Conservation (phyloP, 108 stramenopile species). For the Skeletonema tropicum region DNA sequence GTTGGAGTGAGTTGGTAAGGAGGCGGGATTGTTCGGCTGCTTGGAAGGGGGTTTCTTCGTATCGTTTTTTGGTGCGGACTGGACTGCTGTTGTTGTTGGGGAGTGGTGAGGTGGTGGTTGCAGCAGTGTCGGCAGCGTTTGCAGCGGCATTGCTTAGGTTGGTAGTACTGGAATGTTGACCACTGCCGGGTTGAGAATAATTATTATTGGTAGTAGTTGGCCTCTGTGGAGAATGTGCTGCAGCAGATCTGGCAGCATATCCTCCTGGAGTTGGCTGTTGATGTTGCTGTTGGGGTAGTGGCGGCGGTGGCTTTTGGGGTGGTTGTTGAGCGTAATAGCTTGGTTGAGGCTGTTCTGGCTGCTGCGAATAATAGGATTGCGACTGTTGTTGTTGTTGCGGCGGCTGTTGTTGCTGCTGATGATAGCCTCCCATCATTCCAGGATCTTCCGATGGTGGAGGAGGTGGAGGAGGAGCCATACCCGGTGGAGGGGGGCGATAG, state of each 20-base stretch:
- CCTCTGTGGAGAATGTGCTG: conserved; percentile 34
- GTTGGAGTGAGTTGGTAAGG: conserved; percentile 55
- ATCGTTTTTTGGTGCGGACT: not conserved
- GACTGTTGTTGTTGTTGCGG: conserved; percentile 18
- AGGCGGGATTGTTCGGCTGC: conserved; percentile 45
- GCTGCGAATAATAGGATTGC: conserved; percentile 16
- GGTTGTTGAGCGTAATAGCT: conserved; percentile 10
- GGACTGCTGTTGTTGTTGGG: not conserved
- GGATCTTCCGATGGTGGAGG: conserved; percentile 24
- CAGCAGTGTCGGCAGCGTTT: not conserved
- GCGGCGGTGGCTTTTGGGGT: conserved; percentile 3
- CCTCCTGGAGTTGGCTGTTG: conserved; percentile 5
- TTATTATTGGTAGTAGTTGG: conserved; percentile 15
- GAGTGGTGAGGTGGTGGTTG: not conserved
- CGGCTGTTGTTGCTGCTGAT: conserved; percentile 26
- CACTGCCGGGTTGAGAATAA: conserved; percentile 15
- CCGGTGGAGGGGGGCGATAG: conserved; percentile 48
- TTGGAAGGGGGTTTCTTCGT: conserved; percentile 6
- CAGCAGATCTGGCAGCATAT: conserved; percentile 44
- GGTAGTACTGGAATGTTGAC: conserved; percentile 2
- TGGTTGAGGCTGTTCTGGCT: conserved; percentile 16
- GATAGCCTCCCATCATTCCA: conserved; percentile 9
- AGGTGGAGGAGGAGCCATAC: conserved; percentile 42
- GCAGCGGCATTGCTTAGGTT: conserved; percentile 9
- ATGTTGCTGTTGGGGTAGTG: conserved; percentile 15